Conservation (phyloP, 2,329 filamentous ascomycete genomes). For the Talaromyces amestolkiae region DNA sequence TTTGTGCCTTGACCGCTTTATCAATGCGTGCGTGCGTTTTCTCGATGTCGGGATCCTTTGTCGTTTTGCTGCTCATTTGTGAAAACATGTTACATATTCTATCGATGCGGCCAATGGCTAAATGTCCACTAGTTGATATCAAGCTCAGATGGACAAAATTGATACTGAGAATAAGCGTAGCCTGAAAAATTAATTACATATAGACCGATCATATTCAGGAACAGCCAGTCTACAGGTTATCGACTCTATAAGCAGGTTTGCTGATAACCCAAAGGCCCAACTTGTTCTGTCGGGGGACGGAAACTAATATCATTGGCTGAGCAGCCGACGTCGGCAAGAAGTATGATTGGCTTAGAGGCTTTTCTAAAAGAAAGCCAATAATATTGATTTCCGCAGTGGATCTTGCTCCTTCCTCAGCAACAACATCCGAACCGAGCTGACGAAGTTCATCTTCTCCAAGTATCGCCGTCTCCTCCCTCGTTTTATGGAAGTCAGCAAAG, state of each 20-base stretch:
- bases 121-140: too few species aligned
- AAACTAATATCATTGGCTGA: not conserved
- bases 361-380: not conserved
- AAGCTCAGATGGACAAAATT: not conserved
- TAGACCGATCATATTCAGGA: not conserved
- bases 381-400: not conserved
- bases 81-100: not conserved
- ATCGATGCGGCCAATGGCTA: too few species aligned
- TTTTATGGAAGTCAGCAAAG: not conserved
- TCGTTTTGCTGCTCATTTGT: not conserved
- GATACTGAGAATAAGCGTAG: not conserved
- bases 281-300: not conserved
- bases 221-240: not conserved
- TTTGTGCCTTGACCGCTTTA: slow-evolving; percentile 41
- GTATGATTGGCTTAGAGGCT: not conserved
- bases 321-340: not conserved
- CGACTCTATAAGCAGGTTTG: not conserved
- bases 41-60: not conserved
- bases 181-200: not conserved
- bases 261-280: not conserved
- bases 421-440: slow-evolving; percentile 1
- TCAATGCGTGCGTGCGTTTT: not conserved
- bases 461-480: not conserved
- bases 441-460: too few species aligned
- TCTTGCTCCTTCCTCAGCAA: not conserved